Conservation (phyloP, 208 protist species). For the Trypanosoma mega region DNA sequence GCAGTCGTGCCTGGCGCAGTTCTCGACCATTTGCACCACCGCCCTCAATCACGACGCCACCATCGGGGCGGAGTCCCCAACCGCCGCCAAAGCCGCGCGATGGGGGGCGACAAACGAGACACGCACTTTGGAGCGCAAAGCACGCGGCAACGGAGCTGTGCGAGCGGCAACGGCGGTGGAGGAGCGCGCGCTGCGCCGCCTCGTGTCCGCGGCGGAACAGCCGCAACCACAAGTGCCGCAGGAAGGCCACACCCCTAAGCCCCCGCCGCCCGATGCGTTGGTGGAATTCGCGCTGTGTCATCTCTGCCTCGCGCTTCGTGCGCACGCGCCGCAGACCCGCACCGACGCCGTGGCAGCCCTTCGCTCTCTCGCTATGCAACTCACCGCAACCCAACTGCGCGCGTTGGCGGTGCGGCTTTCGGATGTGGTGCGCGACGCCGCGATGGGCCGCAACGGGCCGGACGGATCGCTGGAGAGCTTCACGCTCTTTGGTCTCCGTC, state of each 20-base stretch:
- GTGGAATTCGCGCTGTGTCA: slow-evolving; percentile 48
- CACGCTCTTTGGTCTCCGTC: slow-evolving; percentile 43
- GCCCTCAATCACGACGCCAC: slow-evolving; percentile 33
- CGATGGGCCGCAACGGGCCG: slow-evolving; percentile 36
- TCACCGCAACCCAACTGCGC: slow-evolving; percentile 35
- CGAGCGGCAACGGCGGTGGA: background rate
- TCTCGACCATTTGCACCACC: slow-evolving; percentile 65
- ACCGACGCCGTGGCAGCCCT: slow-evolving; percentile 63
- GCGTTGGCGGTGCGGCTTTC: slow-evolving; percentile 51
- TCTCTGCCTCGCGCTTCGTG: slow-evolving; percentile 59
- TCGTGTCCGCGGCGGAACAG: slow-evolving; percentile 38
- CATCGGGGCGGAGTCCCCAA: too few relatives aligned
- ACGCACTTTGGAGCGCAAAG: too few relatives aligned
- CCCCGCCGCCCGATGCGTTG: slow-evolving; percentile 26
- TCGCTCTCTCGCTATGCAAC: slow-evolving; percentile 65
- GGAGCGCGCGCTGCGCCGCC: slow-evolving; percentile 27
- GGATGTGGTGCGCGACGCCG: slow-evolving; percentile 58
- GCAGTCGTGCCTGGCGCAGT: slow-evolving; percentile 72
- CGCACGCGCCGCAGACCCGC: slow-evolving; percentile 65
- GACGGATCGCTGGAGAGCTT: slow-evolving; percentile 29
- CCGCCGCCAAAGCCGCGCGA: background rate
- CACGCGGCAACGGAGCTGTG: background rate
- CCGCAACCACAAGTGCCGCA: too few relatives aligned
- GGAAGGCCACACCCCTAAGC: too few relatives aligned
- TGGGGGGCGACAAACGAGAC: too few relatives aligned